phyloP scores from a whole-genome alignment of 2,329 filamentous ascomycete species.

The Boeremia exigua region DNA sequence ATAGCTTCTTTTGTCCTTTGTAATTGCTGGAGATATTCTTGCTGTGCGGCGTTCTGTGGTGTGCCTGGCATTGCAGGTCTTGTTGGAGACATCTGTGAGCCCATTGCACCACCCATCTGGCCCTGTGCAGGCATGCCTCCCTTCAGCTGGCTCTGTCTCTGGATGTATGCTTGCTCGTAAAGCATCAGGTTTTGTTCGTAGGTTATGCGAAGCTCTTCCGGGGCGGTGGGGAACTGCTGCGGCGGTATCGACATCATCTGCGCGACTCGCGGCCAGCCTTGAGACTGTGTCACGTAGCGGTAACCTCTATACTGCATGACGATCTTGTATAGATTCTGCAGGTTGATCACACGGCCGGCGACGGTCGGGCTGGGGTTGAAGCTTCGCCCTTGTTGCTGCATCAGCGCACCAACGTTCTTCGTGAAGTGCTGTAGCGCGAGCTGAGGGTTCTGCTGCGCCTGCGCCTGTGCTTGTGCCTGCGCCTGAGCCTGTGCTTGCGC shows the following conservation, averaged over 20 bases:
- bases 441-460: constrained; percentile 29
- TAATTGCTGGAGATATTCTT: constrained; percentile 53
- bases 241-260: constrained; percentile 53
- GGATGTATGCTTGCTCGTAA: constrained; percentile 75
- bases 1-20: constrained; percentile 49
- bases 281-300: constrained; percentile 71
- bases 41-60: constrained; percentile 56
- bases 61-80: constrained; percentile 38
- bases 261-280: constrained; percentile 77
- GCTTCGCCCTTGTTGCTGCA: constrained; percentile 73
- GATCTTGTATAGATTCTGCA: constrained; percentile 78
- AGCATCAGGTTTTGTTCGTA: constrained; percentile 78
- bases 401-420: constrained; percentile 77
- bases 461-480: constrained; percentile 24
- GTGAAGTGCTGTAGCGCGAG: constrained; percentile 54
- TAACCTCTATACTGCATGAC: constrained; percentile 81
- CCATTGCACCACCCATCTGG: constrained; percentile 34
- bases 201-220: constrained; percentile 70
- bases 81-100: constrained; percentile 43
- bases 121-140: constrained; percentile 34
- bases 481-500: constrained; percentile 28
- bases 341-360: constrained; percentile 73
- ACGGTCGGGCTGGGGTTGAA: constrained; percentile 78
- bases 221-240: constrained; percentile 64
- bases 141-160: constrained; percentile 59